phyloP scores from a whole-genome alignment of 108 stramenopile species.

The Epipyxis sp. region DNA sequence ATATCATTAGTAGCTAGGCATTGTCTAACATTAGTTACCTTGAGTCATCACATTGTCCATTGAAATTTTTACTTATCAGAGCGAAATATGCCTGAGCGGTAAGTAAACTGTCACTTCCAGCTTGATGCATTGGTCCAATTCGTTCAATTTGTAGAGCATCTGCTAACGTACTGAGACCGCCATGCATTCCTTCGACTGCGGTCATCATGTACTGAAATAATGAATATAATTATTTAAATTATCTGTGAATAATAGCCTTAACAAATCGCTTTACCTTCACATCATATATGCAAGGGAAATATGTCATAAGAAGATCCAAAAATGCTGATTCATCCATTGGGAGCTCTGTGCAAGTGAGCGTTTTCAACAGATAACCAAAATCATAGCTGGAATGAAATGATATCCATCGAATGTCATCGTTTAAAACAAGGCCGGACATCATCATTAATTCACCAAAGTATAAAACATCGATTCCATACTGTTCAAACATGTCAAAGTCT shows the following conservation, averaged over 20 bases:
- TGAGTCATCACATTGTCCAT: slow-evolving; percentile 33
- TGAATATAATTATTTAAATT: not conserved
- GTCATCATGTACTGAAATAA: slow-evolving; percentile 74
- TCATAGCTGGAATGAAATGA: slow-evolving; percentile 97
- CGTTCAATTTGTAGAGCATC: slow-evolving; percentile 85
- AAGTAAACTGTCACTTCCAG: slow-evolving; percentile 88
- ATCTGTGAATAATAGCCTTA: not conserved
- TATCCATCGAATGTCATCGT: slow-evolving; percentile 92
- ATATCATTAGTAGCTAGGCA: not conserved
- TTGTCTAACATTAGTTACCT: slow-evolving; percentile 66
- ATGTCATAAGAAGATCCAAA: slow-evolving; percentile 82
- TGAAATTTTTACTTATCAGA: slow-evolving; percentile 56
- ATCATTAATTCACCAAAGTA: slow-evolving; percentile 94
- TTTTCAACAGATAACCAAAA: slow-evolving; percentile 92
- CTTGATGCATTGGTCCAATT: slow-evolving; percentile 98
- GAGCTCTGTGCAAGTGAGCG: slow-evolving; percentile 59
- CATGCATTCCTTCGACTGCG: slow-evolving; percentile 80
- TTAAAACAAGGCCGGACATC: slow-evolving; percentile 90
- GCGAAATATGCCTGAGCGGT: slow-evolving; percentile 92
- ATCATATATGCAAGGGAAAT: slow-evolving; percentile 96
- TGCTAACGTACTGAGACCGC: slow-evolving; percentile 84
- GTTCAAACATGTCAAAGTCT: slow-evolving; percentile 79
- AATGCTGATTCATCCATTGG: slow-evolving; percentile 58
- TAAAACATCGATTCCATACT: slow-evolving; percentile 83
- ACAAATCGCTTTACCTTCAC: slow-evolving; percentile 62